These are phyloP conservation scores for Silene noctiflora DNA, from an alignment of 179 eudicot species.

Conservation along the genomic window DNA sequence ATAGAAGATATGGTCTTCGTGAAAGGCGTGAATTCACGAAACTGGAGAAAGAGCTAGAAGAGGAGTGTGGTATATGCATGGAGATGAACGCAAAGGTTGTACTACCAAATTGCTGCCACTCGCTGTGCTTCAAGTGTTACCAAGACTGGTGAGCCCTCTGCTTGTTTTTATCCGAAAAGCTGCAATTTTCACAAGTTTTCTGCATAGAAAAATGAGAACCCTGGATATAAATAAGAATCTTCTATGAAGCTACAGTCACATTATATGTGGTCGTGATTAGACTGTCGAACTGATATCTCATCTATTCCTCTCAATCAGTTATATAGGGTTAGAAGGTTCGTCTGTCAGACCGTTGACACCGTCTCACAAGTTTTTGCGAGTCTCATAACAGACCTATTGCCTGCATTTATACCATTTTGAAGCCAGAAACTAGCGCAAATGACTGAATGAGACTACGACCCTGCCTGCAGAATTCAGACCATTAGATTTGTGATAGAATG, in stretches of 20 bases:
- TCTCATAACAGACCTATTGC: not conserved
- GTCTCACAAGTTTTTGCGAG: no score
- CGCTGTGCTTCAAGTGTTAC: slow-evolving; percentile 45
- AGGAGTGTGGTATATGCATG: slow-evolving; percentile 55
- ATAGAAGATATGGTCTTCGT: slow-evolving; percentile 27
- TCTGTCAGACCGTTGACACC: no score
- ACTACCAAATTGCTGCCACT: slow-evolving; percentile 46
- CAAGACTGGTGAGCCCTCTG: slow-evolving; percentile 43
- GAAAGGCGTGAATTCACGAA: slow-evolving; percentile 28
- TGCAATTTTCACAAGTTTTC: not conserved
- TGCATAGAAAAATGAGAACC: no score
- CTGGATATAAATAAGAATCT: not conserved
- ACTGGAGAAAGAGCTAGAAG: slow-evolving; percentile 39
- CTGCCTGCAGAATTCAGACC: not conserved
- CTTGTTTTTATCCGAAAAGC: not conserved
- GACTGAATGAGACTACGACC: not conserved
- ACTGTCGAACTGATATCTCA: no score
- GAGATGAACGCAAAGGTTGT: slow-evolving; percentile 38
- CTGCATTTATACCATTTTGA: not conserved
- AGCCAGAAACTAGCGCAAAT: not conserved
- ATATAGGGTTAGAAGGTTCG: no score
- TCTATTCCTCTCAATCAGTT: no score
- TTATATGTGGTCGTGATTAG: no score
- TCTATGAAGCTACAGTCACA: no score
- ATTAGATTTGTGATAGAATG: slow-evolving; percentile 1